Percentiles rank a stretch among this genome's conserved stretches.
phyloP scores from a whole-genome alignment of 2,329 filamentous ascomycete genomes.

The Nigrospora oryzae region DNA sequence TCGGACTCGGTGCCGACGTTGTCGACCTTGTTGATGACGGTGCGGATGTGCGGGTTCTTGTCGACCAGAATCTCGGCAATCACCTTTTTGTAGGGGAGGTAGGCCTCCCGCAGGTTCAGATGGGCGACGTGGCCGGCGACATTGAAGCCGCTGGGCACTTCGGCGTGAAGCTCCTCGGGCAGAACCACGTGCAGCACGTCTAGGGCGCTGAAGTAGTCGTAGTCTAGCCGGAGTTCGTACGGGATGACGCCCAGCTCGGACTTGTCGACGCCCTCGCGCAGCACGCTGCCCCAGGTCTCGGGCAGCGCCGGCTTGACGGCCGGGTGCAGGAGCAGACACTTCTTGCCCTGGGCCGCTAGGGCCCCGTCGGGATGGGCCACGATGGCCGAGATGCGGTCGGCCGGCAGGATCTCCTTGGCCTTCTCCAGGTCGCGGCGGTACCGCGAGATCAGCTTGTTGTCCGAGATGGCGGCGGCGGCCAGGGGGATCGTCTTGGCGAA shows the following conservation, averaged over 20 bases:
- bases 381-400: conserved; percentile 57
- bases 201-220: conserved; percentile 53
- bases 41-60: conserved; percentile 75
- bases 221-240: conserved; percentile 68
- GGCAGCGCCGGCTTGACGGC: conserved; percentile 49
- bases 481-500: conserved; percentile 72
- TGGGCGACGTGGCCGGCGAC: conserved; percentile 89
- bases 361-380: conserved; percentile 50
- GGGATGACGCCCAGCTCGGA: conserved; percentile 65
- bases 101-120: conserved; percentile 78
- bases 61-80: conserved; percentile 82
- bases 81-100: conserved; percentile 75
- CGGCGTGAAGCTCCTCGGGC: conserved; percentile 69
- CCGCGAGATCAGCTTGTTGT: conserved; percentile 65
- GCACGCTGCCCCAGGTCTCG: conserved; percentile 65
- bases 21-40: conserved; percentile 93
- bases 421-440: conserved; percentile 59
- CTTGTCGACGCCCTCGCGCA: conserved; percentile 60
- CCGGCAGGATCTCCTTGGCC: conserved; percentile 55
- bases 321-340: conserved; percentile 52
- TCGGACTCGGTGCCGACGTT: conserved; percentile 78
- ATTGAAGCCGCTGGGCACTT: conserved; percentile 80
- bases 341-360: conserved; percentile 46
- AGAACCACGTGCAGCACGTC: conserved; percentile 79
- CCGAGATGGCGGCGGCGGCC: conserved; percentile 69